Conservation (phyloP, 768 basidiomycete genomes). For the Hortiboletus campestris region DNA sequence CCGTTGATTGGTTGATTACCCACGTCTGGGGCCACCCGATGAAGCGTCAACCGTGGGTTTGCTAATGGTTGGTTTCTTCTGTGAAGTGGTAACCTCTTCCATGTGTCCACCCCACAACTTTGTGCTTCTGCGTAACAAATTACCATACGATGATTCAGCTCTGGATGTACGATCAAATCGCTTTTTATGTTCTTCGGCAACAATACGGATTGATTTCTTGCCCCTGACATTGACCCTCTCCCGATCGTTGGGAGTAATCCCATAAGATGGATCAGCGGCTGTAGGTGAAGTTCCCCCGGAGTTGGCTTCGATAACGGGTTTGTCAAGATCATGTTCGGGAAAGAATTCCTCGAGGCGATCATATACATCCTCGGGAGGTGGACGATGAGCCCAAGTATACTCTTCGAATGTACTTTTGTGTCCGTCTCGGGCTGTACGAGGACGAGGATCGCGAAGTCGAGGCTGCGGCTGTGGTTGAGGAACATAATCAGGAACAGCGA, state of each 20-base stretch:
- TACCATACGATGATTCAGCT: slow-evolving; percentile 49
- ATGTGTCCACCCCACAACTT: slow-evolving; percentile 94
- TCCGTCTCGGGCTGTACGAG: slow-evolving; percentile 31
- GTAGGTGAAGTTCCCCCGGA: slow-evolving; percentile 81
- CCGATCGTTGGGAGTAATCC: slow-evolving; percentile 34
- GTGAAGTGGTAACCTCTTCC: slow-evolving; percentile 87
- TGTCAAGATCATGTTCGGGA: slow-evolving; percentile 93
- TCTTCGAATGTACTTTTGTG: slow-evolving; percentile 57
- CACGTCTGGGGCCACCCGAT: slow-evolving; percentile 65
- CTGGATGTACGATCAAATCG: slow-evolving; percentile 69
- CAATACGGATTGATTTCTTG: slow-evolving; percentile 90
- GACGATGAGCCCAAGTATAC: slow-evolving; percentile 85
- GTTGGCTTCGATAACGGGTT: slow-evolving; percentile 87
- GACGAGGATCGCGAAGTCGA: slow-evolving; percentile 15
- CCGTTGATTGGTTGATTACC: slow-evolving; percentile 32
- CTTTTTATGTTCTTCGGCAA: slow-evolving; percentile 85
- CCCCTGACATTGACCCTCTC: slow-evolving; percentile 48
- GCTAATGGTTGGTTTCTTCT: slow-evolving; percentile 47
- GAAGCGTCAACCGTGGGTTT: slow-evolving; percentile 55
- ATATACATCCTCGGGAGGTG: slow-evolving; percentile 89
- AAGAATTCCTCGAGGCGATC: slow-evolving; percentile 93
- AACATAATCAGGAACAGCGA: slow-evolving; percentile 18
- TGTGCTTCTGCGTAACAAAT: slow-evolving; percentile 74
- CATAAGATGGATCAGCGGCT: slow-evolving; percentile 48
- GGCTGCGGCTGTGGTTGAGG: slow-evolving; percentile 13